Percentiles rank a stretch among this genome's conserved stretches.
Conservation (phyloP, 2,329 filamentous ascomycete genomes). For the Nannizziopsis arthrosporioides region DNA sequence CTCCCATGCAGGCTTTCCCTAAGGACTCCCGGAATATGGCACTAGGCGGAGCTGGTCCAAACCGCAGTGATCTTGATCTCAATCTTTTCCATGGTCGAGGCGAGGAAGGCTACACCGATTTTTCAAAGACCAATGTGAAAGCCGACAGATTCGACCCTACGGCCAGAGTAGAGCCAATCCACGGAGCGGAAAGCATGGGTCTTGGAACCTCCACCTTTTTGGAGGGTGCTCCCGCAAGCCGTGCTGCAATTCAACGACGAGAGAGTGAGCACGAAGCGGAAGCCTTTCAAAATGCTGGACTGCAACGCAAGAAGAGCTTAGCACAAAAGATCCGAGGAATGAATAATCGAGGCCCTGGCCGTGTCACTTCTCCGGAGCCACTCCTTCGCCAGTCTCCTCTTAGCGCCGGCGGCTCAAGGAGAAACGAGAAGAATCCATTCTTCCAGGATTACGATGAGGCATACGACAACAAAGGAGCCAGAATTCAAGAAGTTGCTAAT, state of each 20-base stretch:
- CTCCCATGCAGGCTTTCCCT: slow-evolving; percentile 94
- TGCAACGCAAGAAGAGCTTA: slow-evolving; percentile 87
- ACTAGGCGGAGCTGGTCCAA: slow-evolving; percentile 72
- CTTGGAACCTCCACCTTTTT: slow-evolving; percentile 91
- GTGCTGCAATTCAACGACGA: slow-evolving; percentile 62
- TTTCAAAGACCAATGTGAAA: slow-evolving; percentile 32
- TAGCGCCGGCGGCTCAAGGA: slow-evolving; percentile 24
- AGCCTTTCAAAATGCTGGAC: slow-evolving; percentile 39
- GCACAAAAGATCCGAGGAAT: slow-evolving; percentile 84
- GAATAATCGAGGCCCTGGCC: slow-evolving; percentile 52
- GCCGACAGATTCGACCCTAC: slow-evolving; percentile 51
- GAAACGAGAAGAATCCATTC: slow-evolving; percentile 60
- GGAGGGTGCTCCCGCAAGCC: slow-evolving; percentile 80
- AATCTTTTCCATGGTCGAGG: slow-evolving; percentile 75
- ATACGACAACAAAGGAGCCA: slow-evolving; percentile 52
- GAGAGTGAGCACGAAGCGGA: slow-evolving; percentile 54
- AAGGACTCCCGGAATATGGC: slow-evolving; percentile 87
- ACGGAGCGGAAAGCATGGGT: slow-evolving; percentile 72
- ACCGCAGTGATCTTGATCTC: slow-evolving; percentile 72
- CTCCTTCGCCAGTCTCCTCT: slow-evolving; percentile 20
- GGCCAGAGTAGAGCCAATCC: slow-evolving; percentile 57
- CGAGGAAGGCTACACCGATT: slow-evolving; percentile 81
- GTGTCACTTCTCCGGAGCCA: slow-evolving; percentile 47
- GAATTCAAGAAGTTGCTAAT: slow-evolving; percentile 42
- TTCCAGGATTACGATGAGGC: slow-evolving; percentile 65